Evolutionary conservation across 2,329 filamentous ascomycete species (phyloP), one percentile per base, ranked within the genome.

Genomic region (Fusarium irregulare): DNA sequence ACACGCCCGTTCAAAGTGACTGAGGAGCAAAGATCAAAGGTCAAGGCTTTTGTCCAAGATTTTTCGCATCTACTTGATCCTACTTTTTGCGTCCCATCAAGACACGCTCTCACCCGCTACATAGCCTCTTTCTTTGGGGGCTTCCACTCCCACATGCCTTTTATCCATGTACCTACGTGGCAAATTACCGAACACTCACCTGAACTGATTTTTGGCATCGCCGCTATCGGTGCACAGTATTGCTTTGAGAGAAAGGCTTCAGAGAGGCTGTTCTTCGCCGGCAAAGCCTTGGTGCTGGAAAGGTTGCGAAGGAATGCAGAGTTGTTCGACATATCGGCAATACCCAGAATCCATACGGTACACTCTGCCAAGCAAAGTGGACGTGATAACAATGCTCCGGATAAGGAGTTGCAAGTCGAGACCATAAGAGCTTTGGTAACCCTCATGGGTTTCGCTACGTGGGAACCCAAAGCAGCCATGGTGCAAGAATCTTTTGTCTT

Each of bases 361-460:
- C 30, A 47, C 25, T n/a, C 53, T 27, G 1, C 70, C 70, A 2
- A 76, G 69, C 30, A 76, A 67, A 56, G 7, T 28, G 23, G 25
- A 7, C 60, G 28, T 0, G 13, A 30, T 11, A 14, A 10, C 1
- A 28, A 20, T 11, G 32, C 34, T 16, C 2, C 27, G 2, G 57
- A 40, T 6, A 34, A 28, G 1, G 42, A 63, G 11, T 32, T 27
- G 3, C 25, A 44, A 4, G 58, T 81, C 2, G 78, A 81, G 32
- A 75, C 77, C 0, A 75, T 80, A 2, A 72, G 78, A 0, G 75
- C 78, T 2, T 64, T 81, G 9, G 76, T 81, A 8, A 74, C 76
- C 2, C 74, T 81, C 9, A 81, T 81, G 80, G 80, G 76, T 2
- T 80, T 76, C 30, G 80, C 80, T 1, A 80, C 80, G 0, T 81